Evolutionary conservation across 2,329 filamentous ascomycete species (phyloP).

Genomic region (Magnaporthales sp.): DNA sequence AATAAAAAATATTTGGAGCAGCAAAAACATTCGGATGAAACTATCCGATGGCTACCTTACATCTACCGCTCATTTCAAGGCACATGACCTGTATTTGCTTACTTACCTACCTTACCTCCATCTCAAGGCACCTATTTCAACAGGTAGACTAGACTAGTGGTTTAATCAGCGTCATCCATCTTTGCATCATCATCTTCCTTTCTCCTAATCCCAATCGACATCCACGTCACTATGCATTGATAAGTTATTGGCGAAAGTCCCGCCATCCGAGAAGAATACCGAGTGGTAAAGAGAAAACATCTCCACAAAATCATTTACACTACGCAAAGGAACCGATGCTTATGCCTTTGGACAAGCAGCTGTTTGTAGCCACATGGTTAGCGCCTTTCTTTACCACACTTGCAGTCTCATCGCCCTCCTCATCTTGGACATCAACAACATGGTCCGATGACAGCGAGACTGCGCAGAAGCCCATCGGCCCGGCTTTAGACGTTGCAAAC

Average conservation of each 20-base stretch:
- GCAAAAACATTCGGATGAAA: not conserved
- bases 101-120: no score
- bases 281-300: not conserved
- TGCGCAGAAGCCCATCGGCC: constrained; percentile 1
- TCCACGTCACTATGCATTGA: not conserved
- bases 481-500: not conserved
- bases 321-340: not conserved
- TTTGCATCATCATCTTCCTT: not conserved
- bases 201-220: not conserved
- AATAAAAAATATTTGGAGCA: not conserved
- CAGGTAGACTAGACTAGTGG: no score
- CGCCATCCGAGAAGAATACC: not conserved
- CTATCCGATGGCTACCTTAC: not conserved
- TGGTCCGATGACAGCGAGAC: not conserved
- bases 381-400: not conserved
- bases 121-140: not conserved
- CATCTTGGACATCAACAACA: not conserved
- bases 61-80: not conserved
- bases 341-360: not conserved
- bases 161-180: not conserved
- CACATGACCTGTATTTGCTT: not conserved
- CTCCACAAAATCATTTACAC: not conserved
- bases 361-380: not conserved
- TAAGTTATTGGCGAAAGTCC: not conserved
- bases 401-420: not conserved